Conservation (phyloP, 768 basidiomycete species). For the Antrodiella citrinella region DNA sequence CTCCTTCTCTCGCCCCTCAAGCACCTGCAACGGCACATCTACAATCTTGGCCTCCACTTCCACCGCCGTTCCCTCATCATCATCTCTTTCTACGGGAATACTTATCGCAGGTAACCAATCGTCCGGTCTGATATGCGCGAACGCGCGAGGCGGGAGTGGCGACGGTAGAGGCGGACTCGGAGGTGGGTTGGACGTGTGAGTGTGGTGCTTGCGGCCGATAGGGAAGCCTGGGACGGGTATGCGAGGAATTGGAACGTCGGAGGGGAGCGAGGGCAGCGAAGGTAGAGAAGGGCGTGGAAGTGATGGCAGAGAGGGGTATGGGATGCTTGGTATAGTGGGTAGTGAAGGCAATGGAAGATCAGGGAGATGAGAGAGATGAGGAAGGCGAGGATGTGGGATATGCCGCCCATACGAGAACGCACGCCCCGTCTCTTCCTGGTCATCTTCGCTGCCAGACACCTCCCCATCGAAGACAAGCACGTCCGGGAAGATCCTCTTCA, state of each 20-base stretch:
- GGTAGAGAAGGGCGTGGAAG: neutral
- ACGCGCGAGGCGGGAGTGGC: slow-evolving; percentile 65
- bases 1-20: slow-evolving; percentile 69
- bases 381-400: neutral
- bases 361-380: neutral
- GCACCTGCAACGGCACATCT: slow-evolving; percentile 69
- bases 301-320: neutral
- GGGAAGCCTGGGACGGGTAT: neutral
- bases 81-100: slow-evolving; percentile 15
- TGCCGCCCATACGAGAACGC: neutral
- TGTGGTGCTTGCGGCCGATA: neutral
- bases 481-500: slow-evolving; percentile 64
- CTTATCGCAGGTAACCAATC: slow-evolving; percentile 45
- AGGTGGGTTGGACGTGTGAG: slow-evolving; percentile 12
- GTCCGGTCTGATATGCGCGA: slow-evolving; percentile 65
- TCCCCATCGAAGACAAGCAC: slow-evolving; percentile 69
- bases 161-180: slow-evolving; percentile 48
- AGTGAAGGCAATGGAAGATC: too few species aligned
- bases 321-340: neutral
- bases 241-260: neutral
- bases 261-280: neutral
- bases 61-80: slow-evolving; percentile 46
- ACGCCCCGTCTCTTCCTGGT: neutral
- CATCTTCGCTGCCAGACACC: neutral
- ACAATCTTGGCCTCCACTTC: slow-evolving; percentile 56